Conservation (phyloP, 2,329 filamentous ascomycete genomes). For the Trichoderma sp. region DNA sequence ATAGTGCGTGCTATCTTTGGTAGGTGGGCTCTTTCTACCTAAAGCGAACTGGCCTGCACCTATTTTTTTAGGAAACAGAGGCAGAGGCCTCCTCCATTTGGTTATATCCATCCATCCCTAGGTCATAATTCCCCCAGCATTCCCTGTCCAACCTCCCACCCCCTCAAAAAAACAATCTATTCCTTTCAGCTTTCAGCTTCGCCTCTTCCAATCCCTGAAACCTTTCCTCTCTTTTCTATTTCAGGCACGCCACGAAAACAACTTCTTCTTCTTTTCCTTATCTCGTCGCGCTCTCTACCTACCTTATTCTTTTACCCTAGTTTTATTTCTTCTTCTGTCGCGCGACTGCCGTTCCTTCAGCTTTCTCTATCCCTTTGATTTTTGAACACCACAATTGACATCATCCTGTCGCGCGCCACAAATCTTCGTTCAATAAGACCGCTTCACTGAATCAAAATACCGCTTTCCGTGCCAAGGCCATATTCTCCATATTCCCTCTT, state of each 20-base stretch:
- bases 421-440: neutral
- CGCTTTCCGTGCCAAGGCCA: neutral
- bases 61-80: too few species aligned
- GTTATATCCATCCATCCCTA: neutral
- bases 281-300: neutral
- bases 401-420: neutral
- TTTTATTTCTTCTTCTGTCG: neutral
- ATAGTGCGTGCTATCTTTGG: neutral
- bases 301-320: neutral
- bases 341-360: neutral
- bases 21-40: neutral
- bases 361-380: neutral
- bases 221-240: neutral
- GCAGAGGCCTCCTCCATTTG: conserved; percentile 10
- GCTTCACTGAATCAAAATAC: neutral
- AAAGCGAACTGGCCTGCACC: neutral
- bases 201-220: neutral
- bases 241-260: neutral
- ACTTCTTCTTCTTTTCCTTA: neutral
- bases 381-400: neutral
- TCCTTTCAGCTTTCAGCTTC: neutral
- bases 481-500: neutral
- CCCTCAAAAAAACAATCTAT: neutral
- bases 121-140: neutral
- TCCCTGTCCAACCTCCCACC: neutral